A percentile compares a stretch with the other conserved stretches of the same genome.
Evolutionary conservation across 2,329 filamentous ascomycete species (phyloP).

Genomic region (Plectosphaerella sp.): DNA sequence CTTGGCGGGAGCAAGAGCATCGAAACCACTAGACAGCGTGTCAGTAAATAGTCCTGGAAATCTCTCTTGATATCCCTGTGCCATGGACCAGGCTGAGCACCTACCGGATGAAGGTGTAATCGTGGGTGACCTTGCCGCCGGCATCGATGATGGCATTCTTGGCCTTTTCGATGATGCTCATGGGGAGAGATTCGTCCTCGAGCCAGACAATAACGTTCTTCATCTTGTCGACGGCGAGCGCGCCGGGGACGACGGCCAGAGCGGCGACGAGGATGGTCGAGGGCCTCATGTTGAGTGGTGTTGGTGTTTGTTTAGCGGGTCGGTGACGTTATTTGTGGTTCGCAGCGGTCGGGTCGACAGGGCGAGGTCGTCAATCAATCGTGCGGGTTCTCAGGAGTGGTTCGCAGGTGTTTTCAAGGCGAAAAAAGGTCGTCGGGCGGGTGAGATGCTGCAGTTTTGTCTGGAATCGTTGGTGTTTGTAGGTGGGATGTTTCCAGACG

Average conservation of each 20-base stretch:
- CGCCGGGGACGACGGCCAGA: slow-evolving; percentile 53
- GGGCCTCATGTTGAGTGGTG: slow-evolving; percentile 56
- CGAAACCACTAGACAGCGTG: slow-evolving; percentile 61
- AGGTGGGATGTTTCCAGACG: not conserved
- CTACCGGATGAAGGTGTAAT: slow-evolving; percentile 66
- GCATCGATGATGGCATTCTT: slow-evolving; percentile 66
- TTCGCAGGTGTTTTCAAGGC: not conserved
- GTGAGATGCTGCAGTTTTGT: no score
- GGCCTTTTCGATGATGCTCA: slow-evolving; percentile 63
- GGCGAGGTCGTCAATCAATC: not conserved
- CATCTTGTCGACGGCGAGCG: slow-evolving; percentile 58
- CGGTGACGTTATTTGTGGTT: not conserved
- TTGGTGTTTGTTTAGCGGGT: not conserved
- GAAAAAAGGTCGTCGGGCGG: no score
- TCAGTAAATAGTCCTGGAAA: not conserved
- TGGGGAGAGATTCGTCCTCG: slow-evolving; percentile 58
- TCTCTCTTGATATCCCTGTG: not conserved
- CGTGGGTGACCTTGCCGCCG: slow-evolving; percentile 75
- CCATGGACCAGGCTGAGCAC: slow-evolving; percentile 17
- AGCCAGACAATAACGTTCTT: slow-evolving; percentile 79
- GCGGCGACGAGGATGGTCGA: slow-evolving; percentile 46
- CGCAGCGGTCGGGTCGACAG: slow-evolving; percentile 6
- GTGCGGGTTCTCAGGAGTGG: not conserved
- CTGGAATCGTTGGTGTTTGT: not conserved
- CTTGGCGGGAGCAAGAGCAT: slow-evolving; percentile 66